phyloP scores from a whole-genome alignment of 345 rosid species.

The Dipteronia dyeriana region DNA sequence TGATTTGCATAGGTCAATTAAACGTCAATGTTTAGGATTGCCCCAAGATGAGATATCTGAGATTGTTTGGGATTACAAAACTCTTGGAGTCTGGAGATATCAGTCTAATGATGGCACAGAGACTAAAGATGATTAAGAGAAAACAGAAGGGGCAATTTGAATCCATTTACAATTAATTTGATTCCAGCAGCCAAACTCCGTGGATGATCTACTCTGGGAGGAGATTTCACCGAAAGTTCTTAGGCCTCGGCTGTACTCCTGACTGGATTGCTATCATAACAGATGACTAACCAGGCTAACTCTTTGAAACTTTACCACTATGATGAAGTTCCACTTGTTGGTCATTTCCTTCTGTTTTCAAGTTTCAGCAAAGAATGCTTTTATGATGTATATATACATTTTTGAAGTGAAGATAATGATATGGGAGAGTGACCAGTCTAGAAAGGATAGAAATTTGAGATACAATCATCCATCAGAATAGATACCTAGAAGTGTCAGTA shows the following conservation, averaged over 20 bases:
- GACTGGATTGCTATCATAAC: background rate
- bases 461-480: background rate
- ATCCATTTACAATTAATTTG: background rate
- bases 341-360: background rate
- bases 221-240: background rate
- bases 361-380: background rate
- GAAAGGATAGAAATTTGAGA: background rate
- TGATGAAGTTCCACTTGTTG: background rate
- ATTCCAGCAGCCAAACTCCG: background rate
- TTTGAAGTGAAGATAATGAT: no score
- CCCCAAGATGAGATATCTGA: conserved; percentile 93
- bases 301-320: background rate
- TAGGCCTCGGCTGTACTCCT: background rate
- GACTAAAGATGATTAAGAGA: conserved; percentile 23
- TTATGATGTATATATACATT: no score
- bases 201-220: background rate
- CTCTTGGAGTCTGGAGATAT: conserved; percentile 68
- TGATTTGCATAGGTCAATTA: conserved; percentile 64
- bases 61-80: conserved; percentile 87
- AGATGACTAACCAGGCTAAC: background rate
- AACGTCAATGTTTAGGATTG: conserved; percentile 54
- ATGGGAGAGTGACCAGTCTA: background rate
- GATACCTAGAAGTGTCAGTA: background rate
- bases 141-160: background rate
- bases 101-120: conserved; percentile 35